Evolutionary conservation across 2,329 filamentous ascomycete species (phyloP), one percentile per base, ranked within the genome.

Genomic region (Ophiostoma piceae): DNA sequence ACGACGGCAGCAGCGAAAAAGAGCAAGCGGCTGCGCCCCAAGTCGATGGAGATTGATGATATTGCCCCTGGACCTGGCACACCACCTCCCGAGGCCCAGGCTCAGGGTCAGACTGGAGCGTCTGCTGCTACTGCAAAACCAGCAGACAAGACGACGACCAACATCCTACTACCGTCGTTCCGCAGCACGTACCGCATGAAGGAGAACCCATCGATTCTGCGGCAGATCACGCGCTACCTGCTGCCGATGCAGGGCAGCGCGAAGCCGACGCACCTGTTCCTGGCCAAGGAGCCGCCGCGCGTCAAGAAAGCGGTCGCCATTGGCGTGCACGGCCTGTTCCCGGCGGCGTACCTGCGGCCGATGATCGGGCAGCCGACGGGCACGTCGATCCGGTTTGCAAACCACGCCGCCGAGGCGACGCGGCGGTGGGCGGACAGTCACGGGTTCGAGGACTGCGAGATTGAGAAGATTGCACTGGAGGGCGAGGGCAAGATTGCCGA

Each of bases 341-440:
- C 95, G 0, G 92, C 92, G 0, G 87, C 90, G 0, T 87, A 96
- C 60, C 84, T 99, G 47, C 90, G 95, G n/a, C 91, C 90, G 26
- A 91, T 99, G 74, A 89, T 98, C 19, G 95, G 95, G 0, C 94
- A 97, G 75, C 95, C 95, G 0, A 99, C 94, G 0, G 95, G 95
- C 6, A 99, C 95, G 0, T 98, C 94, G 0, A 88, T 98, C 70
- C 90, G 93, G 57, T 99, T 99, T 77, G 92, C 94, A 11, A 94
- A 91, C 73, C 90, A 94, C 76, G 91, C 91, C 22, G 93, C 93
- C 6, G 88, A 91, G 54, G 90, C 92, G 1, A 94, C 99, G 74
- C 87, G 90, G 71, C 85, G 89, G 71, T 99, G 94, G 92, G 87
- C 92, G 0, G 87, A 92, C 68, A 82, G 82, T 14, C 87, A 92